Evolutionary conservation across 768 basidiomycete species (phyloP), one percentile per base, ranked within the genome.

Genomic region (Rhizopogon vulgaris): DNA sequence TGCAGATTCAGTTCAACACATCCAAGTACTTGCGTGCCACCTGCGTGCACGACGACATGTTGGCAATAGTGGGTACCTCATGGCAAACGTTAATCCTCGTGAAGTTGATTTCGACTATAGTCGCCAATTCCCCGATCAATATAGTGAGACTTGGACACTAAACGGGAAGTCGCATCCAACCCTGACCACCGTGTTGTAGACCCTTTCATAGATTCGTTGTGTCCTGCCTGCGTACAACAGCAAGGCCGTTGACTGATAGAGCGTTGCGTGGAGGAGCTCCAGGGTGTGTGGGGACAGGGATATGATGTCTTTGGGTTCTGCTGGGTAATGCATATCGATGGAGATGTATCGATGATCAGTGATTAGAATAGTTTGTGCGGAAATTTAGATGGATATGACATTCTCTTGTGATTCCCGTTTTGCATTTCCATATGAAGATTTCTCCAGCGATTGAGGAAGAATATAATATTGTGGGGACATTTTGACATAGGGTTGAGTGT

Each of bases 1-100:
- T 90, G 87, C 78, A 87, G 77, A 65, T 89, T 89, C 72, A 88
- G 87, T 58, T 69, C 77, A 9, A 66, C 67, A 15, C 87, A 89
- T 67, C 83, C 83, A 28, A 57, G 48, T 25, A 70, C 80, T 52
- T 89, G 87, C 60, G 75, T 77, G 27, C 63, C 71, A 5, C 77
- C 82, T 24, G 67, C 73, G 27, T 89, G 87, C 68, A 71, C 63
- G 28, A 71, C 63, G 24, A 82, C 81, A 24, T 88, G 87, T 63
- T 88, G 87, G 87, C 85, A 87, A 68, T 85, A 85, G 87, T 89
- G 65, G 71, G 85, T 67, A 53, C 47, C 48, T 46, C 52, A 43
- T 57, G 42, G 36, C 56, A 42, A 49, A 51, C 32, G 7, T 58
- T 37, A 47, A 17, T 36, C 38, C n/a, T 60, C 22, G 56, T 53